Conservation (phyloP, 2,329 filamentous ascomycete genomes). For the Ilyonectria robusta region DNA sequence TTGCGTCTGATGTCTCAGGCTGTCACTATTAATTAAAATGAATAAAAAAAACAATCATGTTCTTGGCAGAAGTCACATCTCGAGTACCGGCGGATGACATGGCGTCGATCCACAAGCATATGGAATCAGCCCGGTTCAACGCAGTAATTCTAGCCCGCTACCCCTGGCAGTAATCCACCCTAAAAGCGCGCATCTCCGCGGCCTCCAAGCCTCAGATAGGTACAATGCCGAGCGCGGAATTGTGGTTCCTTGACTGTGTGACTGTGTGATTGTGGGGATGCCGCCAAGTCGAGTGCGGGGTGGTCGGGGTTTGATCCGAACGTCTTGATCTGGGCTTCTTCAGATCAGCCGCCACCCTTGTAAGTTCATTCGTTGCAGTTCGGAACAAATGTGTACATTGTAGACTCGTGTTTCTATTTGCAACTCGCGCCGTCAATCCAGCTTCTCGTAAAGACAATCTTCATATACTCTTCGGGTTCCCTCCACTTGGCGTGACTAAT, state of each 20-base stretch:
- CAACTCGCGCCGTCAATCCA: not conserved
- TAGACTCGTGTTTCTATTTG: not conserved
- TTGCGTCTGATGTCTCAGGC: too few species aligned
- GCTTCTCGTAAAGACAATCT: not conserved
- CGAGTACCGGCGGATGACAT: not conserved
- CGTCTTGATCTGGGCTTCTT: not conserved
- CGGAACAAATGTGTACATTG: not conserved
- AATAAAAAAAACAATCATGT: too few species aligned
- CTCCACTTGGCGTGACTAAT: constrained; percentile 24
- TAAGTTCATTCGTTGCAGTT: not conserved
- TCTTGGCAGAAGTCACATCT: not conserved
- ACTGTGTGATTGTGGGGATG: not conserved
- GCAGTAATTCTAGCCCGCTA: not conserved
- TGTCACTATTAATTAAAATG: too few species aligned
- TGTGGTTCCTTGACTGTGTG: not conserved
- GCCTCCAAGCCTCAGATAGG: constrained; percentile 9
- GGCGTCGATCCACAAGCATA: not conserved
- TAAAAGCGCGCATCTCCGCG: constrained; percentile 15
- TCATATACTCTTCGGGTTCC: not conserved
- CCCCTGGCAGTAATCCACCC: not conserved
- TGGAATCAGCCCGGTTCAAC: constrained; percentile 3
- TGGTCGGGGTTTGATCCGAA: not conserved
- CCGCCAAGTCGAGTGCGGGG: constrained; percentile 15
- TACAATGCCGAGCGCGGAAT: constrained; percentile 21
- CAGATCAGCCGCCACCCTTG: not conserved